These are phyloP conservation scores for Rosa multiflora DNA, from an alignment of 306 rosid species.

Conservation along the genomic window DNA sequence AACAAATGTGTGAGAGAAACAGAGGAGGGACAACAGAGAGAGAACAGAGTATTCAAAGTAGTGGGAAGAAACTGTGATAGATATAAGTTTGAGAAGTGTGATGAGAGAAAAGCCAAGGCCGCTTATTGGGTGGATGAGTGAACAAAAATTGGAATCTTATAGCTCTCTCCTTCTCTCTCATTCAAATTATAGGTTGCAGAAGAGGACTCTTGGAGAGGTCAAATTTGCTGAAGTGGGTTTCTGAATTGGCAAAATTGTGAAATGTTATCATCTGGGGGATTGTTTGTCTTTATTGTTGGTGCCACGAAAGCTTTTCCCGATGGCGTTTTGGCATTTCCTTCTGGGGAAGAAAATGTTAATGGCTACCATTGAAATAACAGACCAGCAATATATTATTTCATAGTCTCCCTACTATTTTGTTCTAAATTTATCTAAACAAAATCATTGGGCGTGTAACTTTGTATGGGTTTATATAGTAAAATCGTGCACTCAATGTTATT, in stretches of 20 bases:
- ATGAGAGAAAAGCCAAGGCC: slow-evolving; percentile 73
- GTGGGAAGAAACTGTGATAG: slow-evolving; percentile 20
- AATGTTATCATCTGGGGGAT: slow-evolving; percentile 23
- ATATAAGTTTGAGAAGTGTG: slow-evolving; percentile 44
- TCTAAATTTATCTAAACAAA: neutral
- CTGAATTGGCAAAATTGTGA: neutral
- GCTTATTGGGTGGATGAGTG: slow-evolving; percentile 47
- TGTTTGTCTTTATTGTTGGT: slow-evolving; percentile 50
- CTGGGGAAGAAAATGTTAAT: slow-evolving; percentile 30
- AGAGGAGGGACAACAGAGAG: neutral
- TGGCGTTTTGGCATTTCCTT: slow-evolving; percentile 54
- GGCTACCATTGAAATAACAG: slow-evolving; percentile 31
- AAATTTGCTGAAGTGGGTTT: slow-evolving; percentile 16
- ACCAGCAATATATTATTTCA: neutral
- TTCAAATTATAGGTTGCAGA: slow-evolving; percentile 26
- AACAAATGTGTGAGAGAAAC: slow-evolving; percentile 11
- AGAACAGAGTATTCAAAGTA: slow-evolving; percentile 1
- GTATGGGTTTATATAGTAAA: neutral
- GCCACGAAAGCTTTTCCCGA: slow-evolving; percentile 61
- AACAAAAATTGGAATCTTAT: slow-evolving; percentile 65
- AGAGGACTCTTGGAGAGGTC: slow-evolving; percentile 1
- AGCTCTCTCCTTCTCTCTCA: slow-evolving; percentile 26
- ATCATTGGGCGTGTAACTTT: neutral
- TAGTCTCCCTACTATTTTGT: neutral
- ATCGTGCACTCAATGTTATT: neutral